Conservation (phyloP, 768 basidiomycete species). For the Phallus indusiatus region DNA sequence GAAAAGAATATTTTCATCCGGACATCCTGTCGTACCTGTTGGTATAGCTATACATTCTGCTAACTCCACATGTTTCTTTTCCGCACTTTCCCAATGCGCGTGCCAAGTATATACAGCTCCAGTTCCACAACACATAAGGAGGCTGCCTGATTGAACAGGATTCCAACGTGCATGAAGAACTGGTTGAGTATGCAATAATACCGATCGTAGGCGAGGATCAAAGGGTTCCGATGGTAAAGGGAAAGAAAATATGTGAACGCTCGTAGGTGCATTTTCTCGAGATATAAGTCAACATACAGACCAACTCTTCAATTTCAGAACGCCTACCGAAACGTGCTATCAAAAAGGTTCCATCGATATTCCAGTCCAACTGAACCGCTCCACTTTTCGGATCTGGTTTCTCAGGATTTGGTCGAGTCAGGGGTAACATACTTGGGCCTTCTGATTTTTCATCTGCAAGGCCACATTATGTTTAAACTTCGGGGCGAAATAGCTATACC, state of each 20-base stretch:
- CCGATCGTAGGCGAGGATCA: constrained; percentile 50
- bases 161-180: constrained; percentile 73
- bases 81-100: constrained; percentile 51
- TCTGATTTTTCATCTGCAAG: constrained; percentile 54
- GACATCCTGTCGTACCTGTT: constrained; percentile 45
- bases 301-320: background rate
- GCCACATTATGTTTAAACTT: background rate
- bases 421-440: constrained; percentile 42
- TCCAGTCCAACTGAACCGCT: constrained; percentile 70
- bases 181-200: constrained; percentile 55
- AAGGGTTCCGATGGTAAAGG: constrained; percentile 50
- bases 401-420: constrained; percentile 44
- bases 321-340: constrained; percentile 62
- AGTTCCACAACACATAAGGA: constrained; percentile 58
- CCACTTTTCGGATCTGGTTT: constrained; percentile 62
- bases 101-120: constrained; percentile 72
- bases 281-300: background rate
- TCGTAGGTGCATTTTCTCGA: constrained; percentile 53
- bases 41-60: constrained; percentile 89
- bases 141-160: constrained; percentile 64
- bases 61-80: constrained; percentile 49
- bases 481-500: background rate
- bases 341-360: constrained; percentile 62
- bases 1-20: background rate
- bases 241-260: constrained; percentile 64